Base-by-base conservation (phyloP, 306 rosid genomes). In the Echinosophora koreensis region DNA sequence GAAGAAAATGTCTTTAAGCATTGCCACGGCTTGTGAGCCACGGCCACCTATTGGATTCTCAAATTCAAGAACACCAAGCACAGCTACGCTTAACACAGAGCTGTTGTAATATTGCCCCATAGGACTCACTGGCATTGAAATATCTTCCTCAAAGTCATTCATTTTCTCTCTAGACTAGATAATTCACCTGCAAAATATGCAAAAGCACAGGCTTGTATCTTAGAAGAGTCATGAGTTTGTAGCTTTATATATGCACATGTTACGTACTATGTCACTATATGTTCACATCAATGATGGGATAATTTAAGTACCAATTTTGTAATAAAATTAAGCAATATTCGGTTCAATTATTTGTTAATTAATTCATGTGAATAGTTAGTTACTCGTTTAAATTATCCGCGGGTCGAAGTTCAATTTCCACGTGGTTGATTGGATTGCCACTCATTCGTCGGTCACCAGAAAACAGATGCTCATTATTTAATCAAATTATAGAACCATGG, bases 41-140 rank as follows among this genome's bases (percentile, higher is more conserved):
- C 22, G n/a, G 1, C 77, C 50, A 65, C 69, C 42, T 0, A 84
- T 80, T 3, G 85, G 84, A 42, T 54, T 59, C 56, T 84, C 74
- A 71, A 16, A 30, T 77, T 87, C 90, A 13, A 84, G 6, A 82
- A 87, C 80, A 13, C 32, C 77, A 28, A 87, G 41, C 67, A 82
- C 59, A 4, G 78, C 76, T 5, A 82, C n/a, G 6, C 56, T 71
- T 9, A 84, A 8, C 35, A 30, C 66, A 42, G 78, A 38, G 73
- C 81, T 82, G 46, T 70, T 77, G 12, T 80, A 44, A 59, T 69
- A 85, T 10, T 69, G 78, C 3, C 82, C 81, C 68, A 51, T 22
- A 16, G 90, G 90, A 67, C 90, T 87, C 50, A 77, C 73, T 32
- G 90, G 86, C 77, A 39, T 28, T 10, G 38, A 27, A 13, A 44